Conservation (phyloP, 768 basidiomycete species). For the Mycena vulgaris region DNA sequence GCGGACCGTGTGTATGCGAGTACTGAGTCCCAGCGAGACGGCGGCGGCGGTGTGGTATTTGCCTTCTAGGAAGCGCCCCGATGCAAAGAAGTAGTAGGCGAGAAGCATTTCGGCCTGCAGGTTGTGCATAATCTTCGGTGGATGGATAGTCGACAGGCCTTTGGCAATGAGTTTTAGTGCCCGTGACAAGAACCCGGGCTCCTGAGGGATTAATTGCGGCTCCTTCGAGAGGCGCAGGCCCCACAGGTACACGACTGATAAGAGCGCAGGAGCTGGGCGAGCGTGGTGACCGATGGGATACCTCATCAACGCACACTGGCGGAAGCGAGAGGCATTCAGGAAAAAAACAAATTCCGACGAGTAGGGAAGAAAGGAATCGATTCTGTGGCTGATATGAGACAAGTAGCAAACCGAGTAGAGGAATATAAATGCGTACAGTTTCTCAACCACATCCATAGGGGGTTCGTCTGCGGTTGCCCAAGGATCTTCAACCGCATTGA, state of each 20-base stretch:
- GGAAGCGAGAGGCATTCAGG: constrained; percentile 65
- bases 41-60: constrained; percentile 59
- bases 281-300: constrained; percentile 51
- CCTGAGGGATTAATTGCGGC: constrained; percentile 47
- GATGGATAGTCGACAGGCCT: constrained; percentile 56
- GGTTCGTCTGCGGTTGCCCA: constrained; percentile 12
- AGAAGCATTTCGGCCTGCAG: constrained; percentile 72
- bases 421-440: constrained; percentile 47
- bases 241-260: constrained; percentile 57
- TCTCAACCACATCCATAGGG: constrained; percentile 26
- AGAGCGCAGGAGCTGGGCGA: constrained; percentile 59
- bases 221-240: constrained; percentile 47
- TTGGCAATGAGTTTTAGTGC: constrained; percentile 58
- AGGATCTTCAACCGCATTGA: too few relatives aligned
- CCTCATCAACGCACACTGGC: constrained; percentile 51
- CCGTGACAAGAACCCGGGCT: constrained; percentile 57
- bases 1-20: constrained; percentile 56
- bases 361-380: constrained; percentile 61
- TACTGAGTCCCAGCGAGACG: constrained; percentile 50
- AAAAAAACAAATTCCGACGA: constrained; percentile 71
- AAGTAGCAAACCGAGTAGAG: too few relatives aligned
- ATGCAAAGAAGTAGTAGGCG: constrained; percentile 68
- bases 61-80: constrained; percentile 64
- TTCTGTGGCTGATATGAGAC: too few relatives aligned
- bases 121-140: constrained; percentile 57